Base-by-base conservation (phyloP, 1,284 basidiomycete genomes). In the Rhizopogon parksii region DNA sequence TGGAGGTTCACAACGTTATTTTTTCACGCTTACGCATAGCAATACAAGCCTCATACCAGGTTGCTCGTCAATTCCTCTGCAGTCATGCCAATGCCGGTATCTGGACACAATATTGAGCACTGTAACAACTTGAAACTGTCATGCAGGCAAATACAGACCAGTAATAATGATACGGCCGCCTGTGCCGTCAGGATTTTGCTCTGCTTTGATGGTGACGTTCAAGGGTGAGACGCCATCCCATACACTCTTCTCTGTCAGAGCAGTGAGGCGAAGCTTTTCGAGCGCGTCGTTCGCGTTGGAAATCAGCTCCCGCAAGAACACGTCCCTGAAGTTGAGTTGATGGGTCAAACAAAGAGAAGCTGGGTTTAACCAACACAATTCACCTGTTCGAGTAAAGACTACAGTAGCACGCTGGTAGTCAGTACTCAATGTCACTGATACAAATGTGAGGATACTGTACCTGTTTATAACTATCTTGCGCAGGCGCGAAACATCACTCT, bases 221-320 rank as follows among this genome's bases (percentile, higher is more conserved):
- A 93, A 73, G 12, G 80, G 74, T 34, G 83, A 79, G 35, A 78
- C 74, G 36, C 84, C 84, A 57, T 84, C 77, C 72, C 89, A 82
- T 14, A 86, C 72, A 21, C 68, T 70, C 60, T 83, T 85, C 65
- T 95, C 86, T n/a, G 80, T 94, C 56, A 97, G 74, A 11, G 89
- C 76, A 24, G 82, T 85, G 35, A 96, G 72, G 24, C 94, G 86
- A 43, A 95, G 79, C 68, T 96, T 97, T 68, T 97, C 94, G 37
- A 96, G 74, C 1, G 95, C 94, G 67, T 97, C 94, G 66, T 95
- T 95, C 32, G 92, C 86, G 64, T 97, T 97, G 9, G 92, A 95
- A 53, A 96, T 79, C 43, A 96, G 75, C 70, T 97, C 94, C 40
- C 94, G 88, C 47, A 97, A 79, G 68, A 95, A 97, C 45, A 96